Evolutionary conservation across 768 basidiomycete species (phyloP).

Genomic region (Rhodotorula taiwanensis): DNA sequence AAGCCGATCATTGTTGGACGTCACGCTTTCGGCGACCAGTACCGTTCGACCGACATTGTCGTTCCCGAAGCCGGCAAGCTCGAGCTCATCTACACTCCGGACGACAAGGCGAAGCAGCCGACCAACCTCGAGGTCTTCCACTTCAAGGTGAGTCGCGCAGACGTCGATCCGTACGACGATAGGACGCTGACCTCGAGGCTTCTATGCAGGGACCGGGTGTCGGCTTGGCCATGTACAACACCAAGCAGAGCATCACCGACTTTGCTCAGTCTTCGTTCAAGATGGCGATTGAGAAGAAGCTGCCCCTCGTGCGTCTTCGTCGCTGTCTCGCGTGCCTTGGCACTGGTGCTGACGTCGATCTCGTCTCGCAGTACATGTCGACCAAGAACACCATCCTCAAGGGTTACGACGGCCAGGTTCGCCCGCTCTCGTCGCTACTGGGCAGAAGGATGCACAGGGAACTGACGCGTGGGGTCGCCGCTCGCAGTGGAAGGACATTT

Average conservation of each 20-base stretch:
- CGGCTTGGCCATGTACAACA: slow-evolving; percentile 89
- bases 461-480: no score
- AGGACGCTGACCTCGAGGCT: no score
- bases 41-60: slow-evolving; percentile 87
- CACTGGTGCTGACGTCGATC: no score
- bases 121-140: slow-evolving; percentile 70
- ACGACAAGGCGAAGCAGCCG: slow-evolving; percentile 51
- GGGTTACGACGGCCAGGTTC: slow-evolving; percentile 75
- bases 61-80: slow-evolving; percentile 88
- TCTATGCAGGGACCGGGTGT: slow-evolving; percentile 91
- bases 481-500: slow-evolving; percentile 82
- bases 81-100: slow-evolving; percentile 81
- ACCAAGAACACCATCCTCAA: slow-evolving; percentile 98
- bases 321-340: no score
- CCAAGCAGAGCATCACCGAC: slow-evolving; percentile 88
- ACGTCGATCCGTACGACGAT: no score
- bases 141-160: slow-evolving; percentile 54
- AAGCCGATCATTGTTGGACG: slow-evolving; percentile 95
- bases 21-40: slow-evolving; percentile 95
- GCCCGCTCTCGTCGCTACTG: no score
- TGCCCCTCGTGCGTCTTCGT: slow-evolving; percentile 43
- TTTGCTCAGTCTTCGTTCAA: slow-evolving; percentile 98
- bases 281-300: slow-evolving; percentile 64
- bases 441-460: no score
- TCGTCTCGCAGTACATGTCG: slow-evolving; percentile 68